These are phyloP conservation scores for Erysimum pusillum DNA, from an alignment of 441 rosid species.

Conservation along the genomic window DNA sequence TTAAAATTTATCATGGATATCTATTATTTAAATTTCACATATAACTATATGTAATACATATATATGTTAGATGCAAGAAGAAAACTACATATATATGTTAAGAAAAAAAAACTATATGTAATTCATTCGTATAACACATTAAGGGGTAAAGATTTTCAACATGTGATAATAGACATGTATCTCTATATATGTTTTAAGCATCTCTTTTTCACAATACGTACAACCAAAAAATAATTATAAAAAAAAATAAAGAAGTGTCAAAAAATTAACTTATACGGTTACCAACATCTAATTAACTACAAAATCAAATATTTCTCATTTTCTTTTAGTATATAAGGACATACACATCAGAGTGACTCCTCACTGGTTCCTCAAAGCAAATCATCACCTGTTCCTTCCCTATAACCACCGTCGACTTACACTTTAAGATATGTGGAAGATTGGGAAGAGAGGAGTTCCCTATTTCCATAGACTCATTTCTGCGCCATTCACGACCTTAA, in stretches of 20 bases:
- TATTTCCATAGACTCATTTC: conserved; percentile 65
- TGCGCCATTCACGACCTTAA: conserved; percentile 45
- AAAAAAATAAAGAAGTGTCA: not conserved
- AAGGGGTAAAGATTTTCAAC: too few species aligned
- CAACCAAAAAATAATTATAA: too few species aligned
- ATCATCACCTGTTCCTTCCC: too few species aligned
- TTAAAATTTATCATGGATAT: too few species aligned
- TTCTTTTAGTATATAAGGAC: not conserved
- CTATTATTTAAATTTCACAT: too few species aligned
- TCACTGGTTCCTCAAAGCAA: not conserved
- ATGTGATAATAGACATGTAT: not conserved
- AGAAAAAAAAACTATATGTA: too few species aligned
- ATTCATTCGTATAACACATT: too few species aligned
- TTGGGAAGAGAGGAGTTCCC: conserved; percentile 66
- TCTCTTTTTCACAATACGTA: too few species aligned
- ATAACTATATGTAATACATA: too few species aligned
- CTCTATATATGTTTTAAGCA: too few species aligned
- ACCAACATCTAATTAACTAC: not conserved
- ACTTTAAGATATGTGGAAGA: conserved; percentile 59
- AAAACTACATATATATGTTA: too few species aligned
- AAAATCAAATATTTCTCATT: not conserved
- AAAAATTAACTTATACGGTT: not conserved
- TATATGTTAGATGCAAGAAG: too few species aligned
- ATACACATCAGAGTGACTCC: not conserved
- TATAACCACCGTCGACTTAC: not conserved